These are phyloP conservation scores for Yarrowia keelungensis DNA, from an alignment of 805 yeast genomes.

Conservation along the genomic window DNA sequence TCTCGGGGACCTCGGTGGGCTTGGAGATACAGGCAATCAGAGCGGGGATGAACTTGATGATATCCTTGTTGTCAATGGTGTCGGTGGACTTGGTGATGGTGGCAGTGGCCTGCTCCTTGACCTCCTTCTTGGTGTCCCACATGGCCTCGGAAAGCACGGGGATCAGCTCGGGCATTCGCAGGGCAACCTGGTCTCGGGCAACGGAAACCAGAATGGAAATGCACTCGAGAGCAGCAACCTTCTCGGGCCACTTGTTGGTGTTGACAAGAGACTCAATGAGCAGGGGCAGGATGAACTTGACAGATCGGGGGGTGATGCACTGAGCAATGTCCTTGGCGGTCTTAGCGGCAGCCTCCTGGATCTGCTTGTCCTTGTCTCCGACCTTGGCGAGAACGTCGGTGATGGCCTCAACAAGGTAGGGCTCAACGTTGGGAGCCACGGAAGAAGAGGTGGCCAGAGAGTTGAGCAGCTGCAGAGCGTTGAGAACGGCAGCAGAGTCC, in stretches of 20 bases:
- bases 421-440: constrained; percentile 93
- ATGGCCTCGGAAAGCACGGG: constrained; percentile 98
- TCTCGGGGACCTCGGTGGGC: constrained; percentile 98
- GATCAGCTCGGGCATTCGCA: constrained; percentile 99
- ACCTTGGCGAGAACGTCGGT: constrained; percentile 73
- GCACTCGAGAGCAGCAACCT: constrained; percentile 86
- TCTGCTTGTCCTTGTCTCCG: constrained; percentile 88
- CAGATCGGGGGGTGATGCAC: constrained; percentile 89
- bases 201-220: constrained; percentile 87
- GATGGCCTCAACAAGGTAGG: constrained; percentile 83
- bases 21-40: constrained; percentile 95
- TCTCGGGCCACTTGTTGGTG: constrained; percentile 95
- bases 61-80: constrained; percentile 99
- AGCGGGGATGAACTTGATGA: constrained; percentile 98
- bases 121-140: constrained; percentile 99
- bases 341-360: constrained; percentile 73
- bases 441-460: constrained; percentile 80
- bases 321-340: constrained; percentile 80
- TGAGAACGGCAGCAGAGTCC: constrained; percentile 64
- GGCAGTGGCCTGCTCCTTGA: constrained; percentile 93
- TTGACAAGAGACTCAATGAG: constrained; percentile 69
- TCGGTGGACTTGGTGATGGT: constrained; percentile 96
- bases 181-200: constrained; percentile 94
- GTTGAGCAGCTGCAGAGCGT: constrained; percentile 81
- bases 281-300: constrained; percentile 87